phyloP scores from a whole-genome alignment of 106 monocot genomes.

The Allium fistulosum region DNA sequence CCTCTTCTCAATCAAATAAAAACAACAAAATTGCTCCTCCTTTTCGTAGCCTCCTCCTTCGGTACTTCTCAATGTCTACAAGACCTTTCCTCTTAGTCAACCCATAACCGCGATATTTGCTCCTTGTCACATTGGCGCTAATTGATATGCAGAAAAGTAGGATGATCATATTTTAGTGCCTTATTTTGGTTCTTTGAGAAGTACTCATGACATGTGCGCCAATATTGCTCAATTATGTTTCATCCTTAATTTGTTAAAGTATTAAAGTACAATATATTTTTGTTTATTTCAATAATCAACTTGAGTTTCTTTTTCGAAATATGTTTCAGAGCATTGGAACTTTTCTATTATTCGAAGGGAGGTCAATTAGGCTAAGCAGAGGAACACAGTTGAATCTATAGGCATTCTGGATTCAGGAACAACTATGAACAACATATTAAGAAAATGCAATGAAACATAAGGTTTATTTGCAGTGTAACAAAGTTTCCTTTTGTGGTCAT shows the following conservation, averaged over 20 bases:
- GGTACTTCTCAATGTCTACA: too few species aligned
- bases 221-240: neutral
- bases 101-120: too few species aligned
- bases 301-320: too few species aligned
- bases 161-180: constrained; percentile 76
- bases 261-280: neutral
- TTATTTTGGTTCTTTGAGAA: constrained; percentile 77
- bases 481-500: too few species aligned
- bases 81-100: too few species aligned
- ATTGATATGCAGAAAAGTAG: constrained; percentile 61
- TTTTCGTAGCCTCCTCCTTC: too few species aligned
- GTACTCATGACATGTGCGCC: constrained; percentile 67
- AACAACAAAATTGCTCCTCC: too few species aligned
- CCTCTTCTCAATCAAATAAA: too few species aligned
- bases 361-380: constrained; percentile 15
- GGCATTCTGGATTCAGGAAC: constrained; percentile 14
- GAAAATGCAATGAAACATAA: neutral
- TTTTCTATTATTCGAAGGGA: constrained; percentile 25
- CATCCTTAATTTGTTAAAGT: neutral
- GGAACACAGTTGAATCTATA: constrained; percentile 12
- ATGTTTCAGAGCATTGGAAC: constrained; percentile 8
- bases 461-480: neutral
- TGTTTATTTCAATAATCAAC: too few species aligned
- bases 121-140: too few species aligned
- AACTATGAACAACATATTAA: constrained; percentile 31